Base-by-base conservation (phyloP, 495 filamentous ascomycete species). In the Alectoria sarmentosa region DNA sequence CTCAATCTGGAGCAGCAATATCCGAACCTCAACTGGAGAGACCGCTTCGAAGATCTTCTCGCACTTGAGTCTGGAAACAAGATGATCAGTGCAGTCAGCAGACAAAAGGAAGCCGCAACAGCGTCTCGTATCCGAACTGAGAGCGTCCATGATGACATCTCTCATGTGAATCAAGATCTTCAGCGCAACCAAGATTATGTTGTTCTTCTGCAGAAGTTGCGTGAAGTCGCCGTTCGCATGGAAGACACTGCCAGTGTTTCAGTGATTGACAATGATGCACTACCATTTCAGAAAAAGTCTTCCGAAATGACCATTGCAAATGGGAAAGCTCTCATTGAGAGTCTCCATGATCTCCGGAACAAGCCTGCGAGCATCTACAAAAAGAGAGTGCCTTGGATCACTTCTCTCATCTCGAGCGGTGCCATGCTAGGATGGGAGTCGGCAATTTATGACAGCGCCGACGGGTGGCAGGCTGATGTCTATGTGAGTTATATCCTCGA, bases 361-460 rank as follows among this genome's bases (percentile, higher is more conserved):
- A 55, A 55, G 11, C 52, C 52, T 17, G 52, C 52, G 7, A 55
- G 52, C 30, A 55, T 28, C 52, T 55, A 21, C 30, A 55, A 55
- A n/a, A 34, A 23, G 21, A 34, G 52, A 55, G 14, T 55, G 21
- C 28, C 30, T 34, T 55, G 52, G 52, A 55, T 55, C 17, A 34
- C 52, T 34, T 55, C 52, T 21, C 52, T 55, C 52, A 55, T 55
- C 28, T 55, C 52, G 52, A 55, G 52, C 17, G 52, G 52, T 34
- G 52, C 52, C 0, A 55, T 55, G 52, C 52, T 21, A 10, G 52
- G 28, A n/a, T 55, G 52, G 52, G 17, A 55, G 17, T 55, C 52
- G 7, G 52, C 10, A 0, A 2, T 55, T 34, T 55, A 55, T 30
- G 52, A 55, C 17, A 55, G 52, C 52, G 28, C 28, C 1, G 52